A percentile compares a stretch with the other conserved stretches of the same genome.
Conservation (phyloP, 106 monocot species). For the Dioscorea dumetorum region DNA sequence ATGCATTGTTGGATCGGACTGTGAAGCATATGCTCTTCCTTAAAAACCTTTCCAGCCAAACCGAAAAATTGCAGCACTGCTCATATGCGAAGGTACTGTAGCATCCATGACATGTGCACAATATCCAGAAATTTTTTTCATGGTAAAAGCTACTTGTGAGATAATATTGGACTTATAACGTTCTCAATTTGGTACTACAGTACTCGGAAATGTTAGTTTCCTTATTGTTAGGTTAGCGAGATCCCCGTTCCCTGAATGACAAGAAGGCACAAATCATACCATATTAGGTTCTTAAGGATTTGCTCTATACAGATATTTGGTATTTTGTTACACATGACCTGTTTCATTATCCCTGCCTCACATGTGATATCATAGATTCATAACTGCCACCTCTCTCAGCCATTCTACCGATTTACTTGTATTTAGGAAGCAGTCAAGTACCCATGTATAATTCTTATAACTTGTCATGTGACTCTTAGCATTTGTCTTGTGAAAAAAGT, state of each 20-base stretch:
- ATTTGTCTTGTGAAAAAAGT: too few relatives aligned
- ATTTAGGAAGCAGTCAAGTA: neutral
- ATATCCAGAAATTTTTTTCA: too few relatives aligned
- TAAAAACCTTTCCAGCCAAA: slow-evolving; percentile 45
- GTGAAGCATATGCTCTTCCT: slow-evolving; percentile 82
- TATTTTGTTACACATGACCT: neutral
- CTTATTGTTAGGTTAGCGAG: too few relatives aligned
- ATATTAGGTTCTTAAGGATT: too few relatives aligned
- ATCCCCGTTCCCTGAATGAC: neutral
- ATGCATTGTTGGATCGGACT: slow-evolving; percentile 63
- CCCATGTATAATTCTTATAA: too few relatives aligned
- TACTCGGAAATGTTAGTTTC: neutral
- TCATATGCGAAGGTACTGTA: slow-evolving; percentile 24
- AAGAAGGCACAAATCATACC: too few relatives aligned
- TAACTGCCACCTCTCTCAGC: neutral
- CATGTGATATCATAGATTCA: neutral
- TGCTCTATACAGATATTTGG: too few relatives aligned
- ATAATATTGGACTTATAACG: neutral
- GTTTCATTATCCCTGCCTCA: neutral
- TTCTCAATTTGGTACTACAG: neutral
- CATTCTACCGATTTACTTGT: neutral
- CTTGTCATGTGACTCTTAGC: too few relatives aligned
- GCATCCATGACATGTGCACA: neutral
- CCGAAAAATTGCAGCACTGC: slow-evolving; percentile 52
- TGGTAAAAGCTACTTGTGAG: too few relatives aligned